A percentile compares a stretch with the other conserved stretches of the same genome.
These are phyloP conservation scores for Viola pubescens DNA, from an alignment of 441 rosid species.

Conservation along the genomic window DNA sequence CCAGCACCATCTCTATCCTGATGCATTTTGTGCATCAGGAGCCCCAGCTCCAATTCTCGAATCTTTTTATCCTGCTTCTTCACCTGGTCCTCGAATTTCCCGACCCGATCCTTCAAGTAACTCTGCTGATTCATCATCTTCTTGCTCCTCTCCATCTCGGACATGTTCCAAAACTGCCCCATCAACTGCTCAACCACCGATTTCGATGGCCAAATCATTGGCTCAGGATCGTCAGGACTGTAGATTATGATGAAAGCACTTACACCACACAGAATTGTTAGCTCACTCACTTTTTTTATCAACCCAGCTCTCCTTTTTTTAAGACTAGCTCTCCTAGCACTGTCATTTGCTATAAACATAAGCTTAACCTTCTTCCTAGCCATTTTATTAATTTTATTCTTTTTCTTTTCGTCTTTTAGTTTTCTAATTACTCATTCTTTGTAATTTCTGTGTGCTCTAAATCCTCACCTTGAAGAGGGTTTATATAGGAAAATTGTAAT, in stretches of 20 bases:
- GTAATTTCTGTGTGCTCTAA: background rate
- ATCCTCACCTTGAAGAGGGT: background rate
- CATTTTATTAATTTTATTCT: constrained; percentile 5
- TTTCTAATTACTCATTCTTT: background rate
- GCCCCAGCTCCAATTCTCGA: constrained; percentile 22
- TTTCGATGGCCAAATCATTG: constrained; percentile 31
- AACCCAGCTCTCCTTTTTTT: constrained; percentile 30
- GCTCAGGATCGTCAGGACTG: constrained; percentile 32
- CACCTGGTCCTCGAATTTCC: constrained; percentile 25
- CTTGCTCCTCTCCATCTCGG: constrained; percentile 29
- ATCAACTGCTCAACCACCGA: constrained; percentile 13
- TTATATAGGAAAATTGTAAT: background rate
- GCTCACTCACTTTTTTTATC: constrained; percentile 31
- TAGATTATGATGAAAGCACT: constrained; percentile 29
- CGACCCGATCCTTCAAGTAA: constrained; percentile 28
- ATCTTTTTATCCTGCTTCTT: constrained; percentile 23
- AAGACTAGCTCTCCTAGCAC: constrained; percentile 20
- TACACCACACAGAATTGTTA: constrained; percentile 31
- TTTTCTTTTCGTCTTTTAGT: background rate
- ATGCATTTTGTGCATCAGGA: constrained; percentile 25
- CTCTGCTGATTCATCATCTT: constrained; percentile 34
- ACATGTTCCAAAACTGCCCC: constrained; percentile 17
- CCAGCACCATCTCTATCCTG: constrained; percentile 9
- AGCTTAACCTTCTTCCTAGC: constrained; percentile 32
- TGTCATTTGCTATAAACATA: constrained; percentile 20